phyloP scores from a whole-genome alignment of 345 rosid genomes.

The Clausena lansium region DNA sequence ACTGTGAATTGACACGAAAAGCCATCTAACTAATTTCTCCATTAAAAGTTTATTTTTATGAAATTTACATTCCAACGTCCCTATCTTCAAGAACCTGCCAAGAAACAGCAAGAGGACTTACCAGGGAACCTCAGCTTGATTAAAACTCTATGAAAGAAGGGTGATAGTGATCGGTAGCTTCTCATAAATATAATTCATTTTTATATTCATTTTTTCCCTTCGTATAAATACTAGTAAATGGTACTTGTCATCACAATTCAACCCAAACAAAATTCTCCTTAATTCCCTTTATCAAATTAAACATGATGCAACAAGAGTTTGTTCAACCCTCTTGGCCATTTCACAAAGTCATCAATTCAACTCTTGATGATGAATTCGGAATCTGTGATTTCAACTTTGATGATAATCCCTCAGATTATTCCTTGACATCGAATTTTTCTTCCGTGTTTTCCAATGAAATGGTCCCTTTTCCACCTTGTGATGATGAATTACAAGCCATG shows the following conservation, averaged over 20 bases:
- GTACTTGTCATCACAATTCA: not conserved
- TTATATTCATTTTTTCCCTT: not conserved
- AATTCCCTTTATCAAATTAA: not conserved
- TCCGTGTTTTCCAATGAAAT: conserved; percentile 9
- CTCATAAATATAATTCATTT: not conserved
- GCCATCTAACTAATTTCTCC: conserved; percentile 1
- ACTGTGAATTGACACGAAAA: not conserved
- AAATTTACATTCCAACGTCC: not conserved
- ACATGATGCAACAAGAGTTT: conserved; percentile 30
- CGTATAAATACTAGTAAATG: conserved; percentile 17
- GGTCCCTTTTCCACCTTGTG: conserved; percentile 9
- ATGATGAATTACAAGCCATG: conserved; percentile 8
- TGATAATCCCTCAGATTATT: conserved; percentile 20
- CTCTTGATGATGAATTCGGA: conserved; percentile 19
- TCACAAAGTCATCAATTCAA: conserved; percentile 17
- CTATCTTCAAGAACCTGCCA: conserved; percentile 27
- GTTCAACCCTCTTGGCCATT: conserved; percentile 34
- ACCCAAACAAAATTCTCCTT: not conserved
- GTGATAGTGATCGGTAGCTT: conserved; percentile 23
- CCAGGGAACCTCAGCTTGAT: conserved; percentile 16
- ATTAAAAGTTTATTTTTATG: not conserved
- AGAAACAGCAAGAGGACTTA: conserved; percentile 21
- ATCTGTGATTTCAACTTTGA: conserved; percentile 23
- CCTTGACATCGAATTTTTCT: conserved; percentile 13
- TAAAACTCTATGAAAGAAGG: conserved; percentile 18